Percentiles rank a stretch among this genome's conserved stretches.
These are phyloP conservation scores for Lipomyces spencermartinsiae DNA, from an alignment of 805 yeast species.

Conservation along the genomic window DNA sequence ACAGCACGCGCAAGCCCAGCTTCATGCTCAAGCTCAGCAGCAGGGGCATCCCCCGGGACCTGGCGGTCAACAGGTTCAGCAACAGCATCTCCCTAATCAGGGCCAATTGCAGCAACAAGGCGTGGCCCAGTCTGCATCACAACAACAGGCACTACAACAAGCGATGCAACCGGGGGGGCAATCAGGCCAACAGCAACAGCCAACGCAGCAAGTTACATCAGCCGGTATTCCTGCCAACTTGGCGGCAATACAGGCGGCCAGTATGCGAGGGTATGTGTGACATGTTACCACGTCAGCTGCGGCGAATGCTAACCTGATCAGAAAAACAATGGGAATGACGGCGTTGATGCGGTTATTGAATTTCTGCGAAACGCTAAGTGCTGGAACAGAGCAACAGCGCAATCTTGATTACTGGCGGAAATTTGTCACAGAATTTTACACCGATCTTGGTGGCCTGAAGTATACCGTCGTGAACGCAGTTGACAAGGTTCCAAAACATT, in stretches of 20 bases:
- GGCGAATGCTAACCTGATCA: constrained; percentile 15
- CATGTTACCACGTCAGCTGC: constrained; percentile 40
- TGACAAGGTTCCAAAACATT: constrained; percentile 57
- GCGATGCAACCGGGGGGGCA: constrained; percentile 26
- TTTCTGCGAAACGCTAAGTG: constrained; percentile 55
- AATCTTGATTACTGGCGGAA: constrained; percentile 59
- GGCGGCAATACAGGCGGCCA: constrained; percentile 11
- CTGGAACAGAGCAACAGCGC: constrained; percentile 52
- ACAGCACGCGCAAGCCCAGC: constrained; percentile 19
- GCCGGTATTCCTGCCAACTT: constrained; percentile 2
- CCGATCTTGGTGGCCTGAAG: constrained; percentile 57
- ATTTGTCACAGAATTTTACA: constrained; percentile 58
- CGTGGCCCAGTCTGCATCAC: constrained; percentile 24
- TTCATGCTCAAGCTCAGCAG: constrained; percentile 7
- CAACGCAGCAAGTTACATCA: constrained; percentile 7
- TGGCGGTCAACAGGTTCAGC: constrained; percentile 24
- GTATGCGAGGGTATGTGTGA: constrained; percentile 28
- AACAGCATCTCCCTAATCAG: not conserved
- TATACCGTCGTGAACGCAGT: constrained; percentile 54
- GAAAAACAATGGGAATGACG: constrained; percentile 54
- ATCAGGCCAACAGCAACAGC: constrained; percentile 13
- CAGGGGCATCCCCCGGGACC: constrained; percentile 8
- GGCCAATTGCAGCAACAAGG: constrained; percentile 23
- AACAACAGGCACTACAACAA: constrained; percentile 14
- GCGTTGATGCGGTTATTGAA: constrained; percentile 60